Evolutionary conservation across 1,139 yeast genomes (phyloP), one percentile per base, ranked within the genome.

Genomic region (Saccharomyces hybrid): DNA sequence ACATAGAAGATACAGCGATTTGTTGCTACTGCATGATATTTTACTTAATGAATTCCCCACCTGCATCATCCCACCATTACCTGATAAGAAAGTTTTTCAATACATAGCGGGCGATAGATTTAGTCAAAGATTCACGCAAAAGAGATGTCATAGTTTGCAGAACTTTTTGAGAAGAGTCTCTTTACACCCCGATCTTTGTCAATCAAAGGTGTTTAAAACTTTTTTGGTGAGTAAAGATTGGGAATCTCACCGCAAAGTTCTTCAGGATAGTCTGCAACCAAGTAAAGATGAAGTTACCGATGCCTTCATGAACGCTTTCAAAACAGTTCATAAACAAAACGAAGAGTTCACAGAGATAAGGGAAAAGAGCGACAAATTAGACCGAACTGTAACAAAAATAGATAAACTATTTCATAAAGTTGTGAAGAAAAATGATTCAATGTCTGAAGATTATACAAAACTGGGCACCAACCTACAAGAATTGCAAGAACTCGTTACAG

Each of bases 91-190:
- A 75, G 82, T 95, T 58, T 76, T 91, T 63, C 96, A 93, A 70
- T 93, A 93, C 69, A 77, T 93, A 55, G 90, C 96, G 46, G 99
- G 99, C n/a, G 98, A 93, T 64, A 78, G 96, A 19, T 88, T 88
- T 67, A 81, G 88, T 53, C 73, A 79, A 9, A 88, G 88, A 56
- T 93, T 93, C 70, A 91, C 96, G 0, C 76, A 79, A 59, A 87
- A 88, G 67, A 76, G 99, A 60, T 84, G 95, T n/a, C 83, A 84
- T 51, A 88, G 97, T 5, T 75, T 93, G 54, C 83, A 86, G 63
- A 75, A 95, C 57, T 93, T 90, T 66, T 71, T 93, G 54, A 76
- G 80, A 58, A 81, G 96, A 60, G 76, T 93, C 13, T 77, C 90
- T 28, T 76, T 77, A 55, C 98, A 93, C 71, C 90, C 90, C 23